These are phyloP conservation scores for Candida ficus DNA, from an alignment of 805 yeast genomes.

Conservation along the genomic window DNA sequence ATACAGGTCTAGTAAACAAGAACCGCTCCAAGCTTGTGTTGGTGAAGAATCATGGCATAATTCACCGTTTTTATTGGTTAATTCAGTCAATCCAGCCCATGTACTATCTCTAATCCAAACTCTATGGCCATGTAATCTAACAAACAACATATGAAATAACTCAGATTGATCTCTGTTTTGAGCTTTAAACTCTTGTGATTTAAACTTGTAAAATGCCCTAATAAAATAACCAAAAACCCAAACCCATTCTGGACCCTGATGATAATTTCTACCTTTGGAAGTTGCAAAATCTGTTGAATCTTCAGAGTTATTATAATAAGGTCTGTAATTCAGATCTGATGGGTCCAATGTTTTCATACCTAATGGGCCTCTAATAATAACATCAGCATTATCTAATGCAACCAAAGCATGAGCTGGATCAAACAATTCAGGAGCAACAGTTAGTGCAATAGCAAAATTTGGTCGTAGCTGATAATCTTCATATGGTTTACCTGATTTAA, in stretches of 20 bases:
- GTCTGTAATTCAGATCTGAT: conserved; percentile 84
- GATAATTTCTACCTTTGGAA: conserved; percentile 92
- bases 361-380: conserved; percentile 73
- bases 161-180: conserved; percentile 31
- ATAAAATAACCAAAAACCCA: conserved; percentile 88
- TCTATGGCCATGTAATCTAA: conserved; percentile 58
- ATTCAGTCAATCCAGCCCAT: conserved; percentile 93
- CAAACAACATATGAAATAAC: conserved; percentile 53
- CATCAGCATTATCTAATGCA: conserved; percentile 73
- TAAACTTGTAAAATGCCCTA: conserved; percentile 64
- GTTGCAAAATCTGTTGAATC: conserved; percentile 88
- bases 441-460: conserved; percentile 87
- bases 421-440: conserved; percentile 93
- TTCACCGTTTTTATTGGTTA: conserved; percentile 84
- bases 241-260: conserved; percentile 99
- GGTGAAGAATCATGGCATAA: conserved; percentile 86
- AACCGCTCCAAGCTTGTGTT: conserved; percentile 94
- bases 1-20: conserved; percentile 77
- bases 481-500: conserved; percentile 73
- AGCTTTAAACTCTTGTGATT: conserved; percentile 36
- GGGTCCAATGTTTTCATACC: conserved; percentile 95
- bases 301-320: conserved; percentile 75
- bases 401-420: conserved; percentile 49
- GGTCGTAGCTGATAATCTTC: conserved; percentile 94
- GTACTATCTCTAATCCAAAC: conserved; percentile 67